Percentiles rank a stretch among this genome's conserved stretches.
phyloP scores from a whole-genome alignment of 306 rosid species.

The Prinsepia uniflora region DNA sequence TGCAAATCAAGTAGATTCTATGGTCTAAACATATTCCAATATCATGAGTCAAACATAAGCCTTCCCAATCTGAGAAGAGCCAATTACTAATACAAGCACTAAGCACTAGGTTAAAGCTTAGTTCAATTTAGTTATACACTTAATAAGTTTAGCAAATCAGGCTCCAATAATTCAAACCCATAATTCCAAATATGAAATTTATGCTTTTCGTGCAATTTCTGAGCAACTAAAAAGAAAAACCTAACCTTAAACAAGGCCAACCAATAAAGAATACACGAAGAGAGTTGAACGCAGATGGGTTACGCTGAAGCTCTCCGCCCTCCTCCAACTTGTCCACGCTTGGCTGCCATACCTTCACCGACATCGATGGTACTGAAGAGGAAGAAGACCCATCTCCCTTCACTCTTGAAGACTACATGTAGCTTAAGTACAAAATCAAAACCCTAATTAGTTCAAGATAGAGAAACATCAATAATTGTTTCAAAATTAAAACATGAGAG shows the following conservation, averaged over 20 bases:
- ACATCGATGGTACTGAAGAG: conserved; percentile 50
- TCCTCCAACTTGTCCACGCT: conserved; percentile 94
- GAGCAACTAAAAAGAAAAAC: background rate
- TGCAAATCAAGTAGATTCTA: background rate
- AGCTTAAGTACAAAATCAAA: conserved; percentile 24
- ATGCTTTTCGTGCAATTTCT: background rate
- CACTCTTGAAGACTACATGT: conserved; percentile 15
- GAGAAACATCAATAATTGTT: too few species aligned
- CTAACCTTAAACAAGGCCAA: conserved; percentile 90
- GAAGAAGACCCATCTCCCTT: conserved; percentile 66
- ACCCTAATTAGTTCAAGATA: background rate
- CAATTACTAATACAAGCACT: background rate
- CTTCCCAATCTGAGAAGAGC: background rate
- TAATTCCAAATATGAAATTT: background rate
- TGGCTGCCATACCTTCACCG: conserved; percentile 86
- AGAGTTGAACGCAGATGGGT: conserved; percentile 86
- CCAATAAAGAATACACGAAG: conserved; percentile 88
- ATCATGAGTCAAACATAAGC: background rate
- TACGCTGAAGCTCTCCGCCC: conserved; percentile 95
- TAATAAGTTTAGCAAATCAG: background rate
- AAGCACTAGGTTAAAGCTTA: background rate
- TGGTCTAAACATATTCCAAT: background rate
- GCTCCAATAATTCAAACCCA: background rate
- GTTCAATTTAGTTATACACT: too few species aligned
- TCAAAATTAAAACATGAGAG: background rate